phyloP scores from a whole-genome alignment of 2,329 filamentous ascomycete species.

The Clarireedia homoeocarpa region DNA sequence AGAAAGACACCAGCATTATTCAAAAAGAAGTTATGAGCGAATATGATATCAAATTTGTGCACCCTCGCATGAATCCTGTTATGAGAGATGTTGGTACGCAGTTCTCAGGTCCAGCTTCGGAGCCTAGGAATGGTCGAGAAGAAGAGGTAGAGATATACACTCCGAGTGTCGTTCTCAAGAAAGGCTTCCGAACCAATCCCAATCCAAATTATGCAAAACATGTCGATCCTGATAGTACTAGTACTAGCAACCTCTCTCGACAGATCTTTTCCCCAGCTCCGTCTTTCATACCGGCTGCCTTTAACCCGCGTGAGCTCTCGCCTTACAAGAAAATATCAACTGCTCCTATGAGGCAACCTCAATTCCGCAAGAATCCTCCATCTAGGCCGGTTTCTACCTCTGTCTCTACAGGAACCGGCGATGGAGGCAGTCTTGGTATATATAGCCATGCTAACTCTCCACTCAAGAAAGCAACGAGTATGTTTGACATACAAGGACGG shows the following conservation, averaged over 20 bases:
- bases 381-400: slow-evolving; percentile 22
- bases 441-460: slow-evolving; percentile 77
- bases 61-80: slow-evolving; percentile 75
- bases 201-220: slow-evolving; percentile 74
- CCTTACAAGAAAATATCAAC: slow-evolving; percentile 31
- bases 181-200: slow-evolving; percentile 71
- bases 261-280: slow-evolving; percentile 29
- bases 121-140: slow-evolving; percentile 26
- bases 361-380: slow-evolving; percentile 39
- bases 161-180: slow-evolving; percentile 57
- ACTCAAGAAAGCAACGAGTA: slow-evolving; percentile 64
- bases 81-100: slow-evolving; percentile 77
- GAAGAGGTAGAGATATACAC: slow-evolving; percentile 51
- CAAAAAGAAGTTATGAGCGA: slow-evolving; percentile 90
- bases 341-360: slow-evolving; percentile 45
- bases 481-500: slow-evolving; percentile 47
- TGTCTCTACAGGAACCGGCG: slow-evolving; percentile 32
- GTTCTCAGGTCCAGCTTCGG: slow-evolving; percentile 38
- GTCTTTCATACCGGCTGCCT: slow-evolving; percentile 29
- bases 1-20: slow-evolving; percentile 75
- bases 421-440: slow-evolving; percentile 74
- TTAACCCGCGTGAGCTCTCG: slow-evolving; percentile 30
- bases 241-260: slow-evolving; percentile 18
- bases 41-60: slow-evolving; percentile 93
- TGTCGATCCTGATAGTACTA: slow-evolving; percentile 56